A percentile compares a stretch with the other conserved stretches of the same genome.
phyloP scores from a whole-genome alignment of 179 eudicot genomes.

The Beta lomatogona region DNA sequence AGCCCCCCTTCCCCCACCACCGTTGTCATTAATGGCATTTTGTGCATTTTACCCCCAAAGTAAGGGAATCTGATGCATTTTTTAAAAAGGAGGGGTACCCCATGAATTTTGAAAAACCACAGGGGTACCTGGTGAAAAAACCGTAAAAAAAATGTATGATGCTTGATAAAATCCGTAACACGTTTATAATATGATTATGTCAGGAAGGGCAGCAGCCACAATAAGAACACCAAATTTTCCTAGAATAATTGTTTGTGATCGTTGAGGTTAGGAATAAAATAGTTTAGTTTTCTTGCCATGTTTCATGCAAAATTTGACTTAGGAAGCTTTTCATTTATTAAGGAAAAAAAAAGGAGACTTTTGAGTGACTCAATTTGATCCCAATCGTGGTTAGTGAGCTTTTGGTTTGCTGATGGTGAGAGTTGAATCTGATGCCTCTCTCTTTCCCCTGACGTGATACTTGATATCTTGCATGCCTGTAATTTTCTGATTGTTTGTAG shows the following conservation, averaged over 20 bases:
- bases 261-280: constrained; percentile 12
- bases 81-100: too few relatives aligned
- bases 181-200: neutral
- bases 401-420: constrained; percentile 34
- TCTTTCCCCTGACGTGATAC: neutral
- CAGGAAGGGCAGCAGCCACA: neutral
- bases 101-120: too few relatives aligned
- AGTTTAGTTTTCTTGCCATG: neutral
- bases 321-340: neutral
- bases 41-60: too few relatives aligned
- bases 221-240: constrained; percentile 8
- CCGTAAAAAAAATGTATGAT: neutral
- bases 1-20: too few relatives aligned
- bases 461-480: neutral
- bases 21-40: too few relatives aligned
- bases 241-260: neutral
- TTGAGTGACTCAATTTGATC: constrained; percentile 35
- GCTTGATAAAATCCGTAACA: neutral
- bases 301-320: constrained; percentile 25
- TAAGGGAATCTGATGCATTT: too few relatives aligned
- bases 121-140: too few relatives aligned
- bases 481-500: neutral
- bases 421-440: constrained; percentile 40
- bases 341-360: constrained; percentile 17
- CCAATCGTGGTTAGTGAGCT: constrained; percentile 33